Evolutionary conservation across 441 rosid genomes (phyloP).

Genomic region (Adansonia rubrostipa): DNA sequence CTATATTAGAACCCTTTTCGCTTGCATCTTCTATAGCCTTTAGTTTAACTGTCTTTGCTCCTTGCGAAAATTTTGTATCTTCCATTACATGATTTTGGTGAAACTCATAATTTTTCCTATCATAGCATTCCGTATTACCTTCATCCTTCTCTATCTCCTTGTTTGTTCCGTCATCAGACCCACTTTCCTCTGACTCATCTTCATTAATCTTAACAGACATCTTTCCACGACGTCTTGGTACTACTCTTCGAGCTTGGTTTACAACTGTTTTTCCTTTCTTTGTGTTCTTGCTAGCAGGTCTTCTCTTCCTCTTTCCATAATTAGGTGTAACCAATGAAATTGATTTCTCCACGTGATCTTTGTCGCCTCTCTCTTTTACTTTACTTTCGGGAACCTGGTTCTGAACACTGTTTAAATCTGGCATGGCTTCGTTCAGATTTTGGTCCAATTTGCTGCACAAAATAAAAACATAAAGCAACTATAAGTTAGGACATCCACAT

Average conservation of each 20-base stretch:
- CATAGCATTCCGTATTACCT: conserved; percentile 29
- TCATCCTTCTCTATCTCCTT: conserved; percentile 29
- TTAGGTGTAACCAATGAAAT: conserved; percentile 35
- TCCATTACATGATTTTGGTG: conserved; percentile 29
- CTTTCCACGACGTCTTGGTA: conserved; percentile 50
- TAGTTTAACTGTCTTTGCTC: conserved; percentile 33
- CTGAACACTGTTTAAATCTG: conserved; percentile 26
- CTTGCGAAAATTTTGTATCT: conserved; percentile 32
- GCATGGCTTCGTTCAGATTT: conserved; percentile 40
- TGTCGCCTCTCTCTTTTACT: conserved; percentile 26
- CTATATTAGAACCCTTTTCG: conserved; percentile 25
- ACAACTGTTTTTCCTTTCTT: conserved; percentile 45
- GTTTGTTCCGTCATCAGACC: conserved; percentile 39
- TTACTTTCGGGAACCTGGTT: conserved; percentile 30
- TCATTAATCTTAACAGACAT: conserved; percentile 61
- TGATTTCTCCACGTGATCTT: conserved; percentile 23
- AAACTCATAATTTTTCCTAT: conserved; percentile 34
- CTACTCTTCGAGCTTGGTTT: conserved; percentile 43
- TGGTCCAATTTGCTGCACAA: conserved; percentile 47
- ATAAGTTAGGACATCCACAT: neutral
- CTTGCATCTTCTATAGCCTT: conserved; percentile 36
- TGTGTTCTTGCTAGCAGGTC: conserved; percentile 46
- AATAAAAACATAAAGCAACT: conserved; percentile 13
- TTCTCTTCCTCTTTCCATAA: conserved; percentile 52
- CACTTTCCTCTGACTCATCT: conserved; percentile 54